Evolutionary conservation across 176 grass and related monocot genomes (phyloP).

Genomic region (Triticum timopheevii): DNA sequence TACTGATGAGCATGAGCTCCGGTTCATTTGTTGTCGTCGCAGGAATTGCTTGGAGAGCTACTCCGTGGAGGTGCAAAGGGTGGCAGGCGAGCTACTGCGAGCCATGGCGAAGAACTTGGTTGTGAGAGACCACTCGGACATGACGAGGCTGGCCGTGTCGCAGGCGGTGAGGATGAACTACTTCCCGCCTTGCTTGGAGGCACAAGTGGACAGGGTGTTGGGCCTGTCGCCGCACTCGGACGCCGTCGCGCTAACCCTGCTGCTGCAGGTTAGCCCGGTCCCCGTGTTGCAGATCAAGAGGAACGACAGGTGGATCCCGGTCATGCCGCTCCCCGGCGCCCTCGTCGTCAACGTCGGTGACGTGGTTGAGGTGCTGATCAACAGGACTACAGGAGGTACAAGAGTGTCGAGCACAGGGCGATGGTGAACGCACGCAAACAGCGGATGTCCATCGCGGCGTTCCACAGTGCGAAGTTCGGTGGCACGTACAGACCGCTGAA

Average conservation of each 20-base stretch:
- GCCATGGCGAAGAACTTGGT: constrained; percentile 46
- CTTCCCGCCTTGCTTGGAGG: constrained; percentile 37
- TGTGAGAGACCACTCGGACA: neutral
- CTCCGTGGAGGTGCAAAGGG: constrained; percentile 23
- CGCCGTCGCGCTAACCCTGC: constrained; percentile 39
- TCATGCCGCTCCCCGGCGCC: constrained; percentile 32
- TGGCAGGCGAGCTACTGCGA: too few relatives aligned
- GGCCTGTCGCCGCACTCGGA: constrained; percentile 63
- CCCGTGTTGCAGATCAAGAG: constrained; percentile 42
- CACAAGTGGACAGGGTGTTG: constrained; percentile 37
- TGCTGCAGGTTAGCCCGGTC: constrained; percentile 51
- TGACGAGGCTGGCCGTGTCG: neutral
- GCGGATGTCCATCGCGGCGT: constrained; percentile 50
- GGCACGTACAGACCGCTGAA: constrained; percentile 18
- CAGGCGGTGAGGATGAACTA: constrained; percentile 52
- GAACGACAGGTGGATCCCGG: constrained; percentile 29
- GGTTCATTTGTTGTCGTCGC: neutral
- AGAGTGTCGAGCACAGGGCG: constrained; percentile 60
- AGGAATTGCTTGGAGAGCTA: constrained; percentile 31
- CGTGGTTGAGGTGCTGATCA: constrained; percentile 51
- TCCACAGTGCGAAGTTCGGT: constrained; percentile 39
- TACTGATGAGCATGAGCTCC: neutral
- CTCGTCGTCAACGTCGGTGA: constrained; percentile 64
- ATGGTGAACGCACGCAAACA: constrained; percentile 27
- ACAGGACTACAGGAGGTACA: too few relatives aligned